Base-by-base conservation (phyloP, 768 basidiomycete genomes). In the Neoboletus brunneissimus region DNA sequence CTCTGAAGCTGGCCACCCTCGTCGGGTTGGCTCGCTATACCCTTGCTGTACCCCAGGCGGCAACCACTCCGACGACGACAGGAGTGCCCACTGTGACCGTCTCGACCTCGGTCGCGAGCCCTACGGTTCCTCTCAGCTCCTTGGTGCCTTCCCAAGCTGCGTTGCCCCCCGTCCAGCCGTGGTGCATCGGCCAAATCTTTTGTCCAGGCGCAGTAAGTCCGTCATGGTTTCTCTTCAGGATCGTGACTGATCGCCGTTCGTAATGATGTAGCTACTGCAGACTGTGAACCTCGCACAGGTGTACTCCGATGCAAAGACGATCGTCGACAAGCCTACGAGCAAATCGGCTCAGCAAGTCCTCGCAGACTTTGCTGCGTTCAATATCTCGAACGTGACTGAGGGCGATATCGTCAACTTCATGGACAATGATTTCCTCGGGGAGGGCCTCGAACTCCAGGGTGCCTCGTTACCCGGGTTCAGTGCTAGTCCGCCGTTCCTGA, bases 281-380 rank as follows among this genome's bases (percentile, higher is more conserved):
- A 88, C 90, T 1, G 85, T 95, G 57, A 88, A 93, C 68, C 63
- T 96, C 57, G 91, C 93, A 0, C 69, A 79, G 41, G 73, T 89
- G 27, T 97, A 80, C 67, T 68, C 79, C 0, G 94, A 97, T 71
- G 84, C 86, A 45, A 96, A 97, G 74, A 94, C 91, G 0, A 86
- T 96, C 69, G 89, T 89, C 9, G 94, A 96, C 77, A 77, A 94
- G 78, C 94, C 94, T 3, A 96, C 94, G 1, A 79, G 76, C 65
- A 84, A 86, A 62, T 71, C 79, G 0, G 66, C 86, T 1, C 82
- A 85, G 62, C 75, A 78, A 50, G 91, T 94, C 15, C 75, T 94
- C 47, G 70, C 80, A 0, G 88, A 88, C 60, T 97, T 92, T 63
- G 67, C 72, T 7, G 71, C 72, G 43, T 64, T 73, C 71, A 58